Conservation (phyloP, 1,284 basidiomycete genomes). For the Rhodotorula sp. region DNA sequence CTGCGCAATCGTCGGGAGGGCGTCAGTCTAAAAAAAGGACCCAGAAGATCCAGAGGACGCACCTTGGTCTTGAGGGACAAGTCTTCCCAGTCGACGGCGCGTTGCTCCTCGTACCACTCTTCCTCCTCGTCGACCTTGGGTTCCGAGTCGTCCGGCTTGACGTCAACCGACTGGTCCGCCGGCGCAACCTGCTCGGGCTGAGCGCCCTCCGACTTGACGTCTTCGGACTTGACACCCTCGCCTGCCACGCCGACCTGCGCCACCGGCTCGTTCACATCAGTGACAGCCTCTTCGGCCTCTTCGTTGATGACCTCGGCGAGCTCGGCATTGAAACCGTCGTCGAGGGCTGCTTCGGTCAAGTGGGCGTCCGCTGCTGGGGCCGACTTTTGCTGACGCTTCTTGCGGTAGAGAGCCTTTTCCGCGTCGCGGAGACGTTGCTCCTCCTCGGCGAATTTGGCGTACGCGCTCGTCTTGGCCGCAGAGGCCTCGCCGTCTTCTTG, state of each 20-base stretch:
- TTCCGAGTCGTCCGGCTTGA: constrained; percentile 5
- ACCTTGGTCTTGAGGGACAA: constrained; percentile 54
- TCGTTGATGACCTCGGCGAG: constrained; percentile 18
- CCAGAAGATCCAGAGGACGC: constrained; percentile 6
- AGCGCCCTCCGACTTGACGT: no score
- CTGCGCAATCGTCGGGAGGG: constrained; percentile 31
- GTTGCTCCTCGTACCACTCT: constrained; percentile 34
- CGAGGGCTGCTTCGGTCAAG: constrained; percentile 19
- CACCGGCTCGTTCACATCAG: background rate
- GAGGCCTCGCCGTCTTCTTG: background rate
- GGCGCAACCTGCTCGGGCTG: no score
- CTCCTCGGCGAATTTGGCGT: constrained; percentile 16
- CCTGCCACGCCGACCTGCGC: background rate
- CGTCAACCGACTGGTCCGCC: background rate
- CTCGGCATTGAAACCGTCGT: constrained; percentile 33
- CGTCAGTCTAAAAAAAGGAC: background rate
- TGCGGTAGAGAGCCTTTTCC: constrained; percentile 5
- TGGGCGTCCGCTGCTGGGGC: constrained; percentile 5
- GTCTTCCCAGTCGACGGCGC: constrained; percentile 51
- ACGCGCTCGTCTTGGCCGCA: constrained; percentile 3
- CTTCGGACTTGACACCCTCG: no score
- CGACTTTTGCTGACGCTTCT: background rate
- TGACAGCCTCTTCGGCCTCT: background rate
- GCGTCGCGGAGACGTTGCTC: constrained; percentile 19
- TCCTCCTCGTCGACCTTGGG: constrained; percentile 12